A percentile compares a stretch with the other conserved stretches of the same genome.
Conservation (phyloP, 2,329 filamentous ascomycete species). For the Hymenoscyphus scutula region DNA sequence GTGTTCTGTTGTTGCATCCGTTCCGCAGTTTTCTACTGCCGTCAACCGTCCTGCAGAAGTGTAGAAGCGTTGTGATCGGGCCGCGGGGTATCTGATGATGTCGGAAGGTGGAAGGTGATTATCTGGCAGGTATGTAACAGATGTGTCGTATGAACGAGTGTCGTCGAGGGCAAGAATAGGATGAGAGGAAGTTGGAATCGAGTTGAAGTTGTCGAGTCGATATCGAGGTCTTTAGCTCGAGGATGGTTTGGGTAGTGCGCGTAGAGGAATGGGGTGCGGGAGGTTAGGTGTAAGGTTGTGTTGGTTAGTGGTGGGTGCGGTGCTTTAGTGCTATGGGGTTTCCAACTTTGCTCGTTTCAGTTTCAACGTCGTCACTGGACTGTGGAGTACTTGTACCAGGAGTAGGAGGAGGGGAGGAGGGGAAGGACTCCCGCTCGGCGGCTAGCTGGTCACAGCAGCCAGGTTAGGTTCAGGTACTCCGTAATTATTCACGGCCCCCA, state of each 20-base stretch:
- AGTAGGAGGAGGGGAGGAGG: no score
- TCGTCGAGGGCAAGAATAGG: slow-evolving; percentile 1
- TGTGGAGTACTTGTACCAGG: no score
- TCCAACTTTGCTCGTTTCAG: not conserved
- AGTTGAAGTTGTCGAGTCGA: not conserved
- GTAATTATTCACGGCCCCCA: no score
- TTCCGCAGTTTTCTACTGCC: slow-evolving; percentile 25
- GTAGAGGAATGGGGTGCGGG: not conserved
- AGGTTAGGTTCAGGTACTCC: no score
- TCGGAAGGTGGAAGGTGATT: not conserved
- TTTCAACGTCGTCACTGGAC: no score
- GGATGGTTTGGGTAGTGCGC: not conserved
- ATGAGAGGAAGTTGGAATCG: not conserved
- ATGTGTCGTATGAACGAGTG: not conserved
- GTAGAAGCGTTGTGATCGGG: slow-evolving; percentile 12
- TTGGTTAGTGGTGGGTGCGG: not conserved
- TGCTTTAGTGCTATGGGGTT: not conserved
- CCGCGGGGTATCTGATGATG: slow-evolving; percentile 15
- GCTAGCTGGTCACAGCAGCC: no score
- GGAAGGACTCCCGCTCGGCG: no score
- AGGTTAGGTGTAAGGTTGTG: not conserved
- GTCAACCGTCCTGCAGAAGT: slow-evolving; percentile 19
- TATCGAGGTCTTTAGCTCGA: not conserved
- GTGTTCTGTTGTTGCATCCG: slow-evolving; percentile 30
- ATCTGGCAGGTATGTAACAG: not conserved